phyloP scores from a whole-genome alignment of 2,329 filamentous ascomycete genomes.

The Tolypocladium endophyticum region DNA sequence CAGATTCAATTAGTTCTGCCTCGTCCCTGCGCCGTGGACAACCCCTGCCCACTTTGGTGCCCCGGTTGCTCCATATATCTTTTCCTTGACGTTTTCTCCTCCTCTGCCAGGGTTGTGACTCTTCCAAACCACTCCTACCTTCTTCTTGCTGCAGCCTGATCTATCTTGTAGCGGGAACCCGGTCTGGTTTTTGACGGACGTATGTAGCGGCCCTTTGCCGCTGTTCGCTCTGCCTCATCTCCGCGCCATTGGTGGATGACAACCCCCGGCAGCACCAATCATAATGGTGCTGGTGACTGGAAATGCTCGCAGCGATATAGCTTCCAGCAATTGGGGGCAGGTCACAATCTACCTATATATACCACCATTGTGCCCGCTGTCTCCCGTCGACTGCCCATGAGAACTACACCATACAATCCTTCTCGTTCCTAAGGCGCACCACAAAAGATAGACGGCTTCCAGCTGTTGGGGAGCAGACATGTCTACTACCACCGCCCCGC shows the following conservation, averaged over 20 bases:
- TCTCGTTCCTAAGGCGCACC: too few relatives aligned
- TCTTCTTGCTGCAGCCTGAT: background rate
- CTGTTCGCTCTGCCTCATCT: conserved; percentile 22
- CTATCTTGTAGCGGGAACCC: conserved; percentile 1
- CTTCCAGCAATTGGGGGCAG: too few relatives aligned
- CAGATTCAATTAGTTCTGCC: conserved; percentile 11
- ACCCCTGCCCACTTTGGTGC: conserved; percentile 6
- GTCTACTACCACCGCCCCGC: too few relatives aligned
- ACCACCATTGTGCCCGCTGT: too few relatives aligned
- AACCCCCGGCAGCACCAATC: conserved; percentile 22
- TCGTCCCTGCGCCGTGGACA: conserved; percentile 14
- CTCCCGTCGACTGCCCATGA: too few relatives aligned
- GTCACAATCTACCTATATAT: too few relatives aligned
- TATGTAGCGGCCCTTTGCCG: conserved; percentile 18
- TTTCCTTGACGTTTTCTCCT: conserved; percentile 1
- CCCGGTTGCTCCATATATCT: conserved; percentile 7
- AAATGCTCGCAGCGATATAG: too few relatives aligned
- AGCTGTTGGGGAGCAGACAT: too few relatives aligned
- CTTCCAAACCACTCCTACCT: conserved; percentile 1
- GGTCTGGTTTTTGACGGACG: conserved; percentile 6
- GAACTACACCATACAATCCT: too few relatives aligned
- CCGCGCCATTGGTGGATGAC: conserved; percentile 21
- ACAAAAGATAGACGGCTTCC: too few relatives aligned
- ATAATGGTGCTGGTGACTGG: conserved; percentile 16
- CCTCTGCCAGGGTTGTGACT: background rate